Evolutionary conservation across 768 basidiomycete species (phyloP).

Genomic region (Albatrellus ellisii): DNA sequence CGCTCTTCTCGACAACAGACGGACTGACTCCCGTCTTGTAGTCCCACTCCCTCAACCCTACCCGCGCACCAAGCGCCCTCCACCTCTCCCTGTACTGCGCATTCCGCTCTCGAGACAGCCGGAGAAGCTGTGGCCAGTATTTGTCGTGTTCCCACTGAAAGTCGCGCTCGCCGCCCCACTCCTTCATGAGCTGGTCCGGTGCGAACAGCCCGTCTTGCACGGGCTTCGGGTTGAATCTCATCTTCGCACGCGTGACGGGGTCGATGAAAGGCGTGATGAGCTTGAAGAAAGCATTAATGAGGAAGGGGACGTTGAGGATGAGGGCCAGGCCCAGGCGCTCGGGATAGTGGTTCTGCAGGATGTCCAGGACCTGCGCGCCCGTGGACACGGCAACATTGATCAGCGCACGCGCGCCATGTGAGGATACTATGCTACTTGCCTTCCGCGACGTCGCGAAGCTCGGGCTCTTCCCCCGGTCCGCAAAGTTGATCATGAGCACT

Average conservation of each 20-base stretch:
- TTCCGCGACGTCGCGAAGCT: slow-evolving; percentile 25
- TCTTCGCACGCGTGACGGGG: slow-evolving; percentile 63
- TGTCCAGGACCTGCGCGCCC: slow-evolving; percentile 23
- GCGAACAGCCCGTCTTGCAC: slow-evolving; percentile 57
- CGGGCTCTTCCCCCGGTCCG: slow-evolving; percentile 52
- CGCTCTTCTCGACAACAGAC: neutral
- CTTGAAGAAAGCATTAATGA: slow-evolving; percentile 64
- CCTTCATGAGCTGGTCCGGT: slow-evolving; percentile 53
- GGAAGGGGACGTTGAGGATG: slow-evolving; percentile 72
- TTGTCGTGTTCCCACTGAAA: slow-evolving; percentile 64
- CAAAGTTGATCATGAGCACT: slow-evolving; percentile 65
- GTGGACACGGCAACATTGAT: neutral
- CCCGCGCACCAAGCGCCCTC: slow-evolving; percentile 48
- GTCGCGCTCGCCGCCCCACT: slow-evolving; percentile 56
- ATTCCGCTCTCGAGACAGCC: slow-evolving; percentile 37
- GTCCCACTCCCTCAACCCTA: slow-evolving; percentile 74
- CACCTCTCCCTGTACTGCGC: slow-evolving; percentile 44
- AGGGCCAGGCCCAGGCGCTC: slow-evolving; percentile 70
- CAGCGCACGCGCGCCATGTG: neutral
- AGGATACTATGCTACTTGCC: slow-evolving; percentile 16
- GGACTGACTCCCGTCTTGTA: slow-evolving; percentile 32
- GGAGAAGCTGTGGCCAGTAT: slow-evolving; percentile 60
- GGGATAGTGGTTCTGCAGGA: slow-evolving; percentile 75
- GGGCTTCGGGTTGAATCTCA: slow-evolving; percentile 62
- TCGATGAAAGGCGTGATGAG: slow-evolving; percentile 74